Evolutionary conservation across 805 yeast species (phyloP).

Genomic region (Candida ovalis): DNA sequence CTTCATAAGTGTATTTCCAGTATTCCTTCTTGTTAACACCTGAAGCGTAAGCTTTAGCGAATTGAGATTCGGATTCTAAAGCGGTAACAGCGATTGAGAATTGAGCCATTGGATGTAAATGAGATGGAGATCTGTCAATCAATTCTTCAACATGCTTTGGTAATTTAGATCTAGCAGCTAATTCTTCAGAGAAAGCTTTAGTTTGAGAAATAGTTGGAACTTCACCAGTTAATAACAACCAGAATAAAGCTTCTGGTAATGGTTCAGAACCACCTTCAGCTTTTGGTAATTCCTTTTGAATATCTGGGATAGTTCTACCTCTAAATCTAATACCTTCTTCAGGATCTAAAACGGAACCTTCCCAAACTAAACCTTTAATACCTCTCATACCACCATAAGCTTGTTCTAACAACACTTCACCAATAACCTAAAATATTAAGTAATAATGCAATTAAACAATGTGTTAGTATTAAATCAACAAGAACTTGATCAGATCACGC

Average conservation of each 20-base stretch:
- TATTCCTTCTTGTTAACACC: conserved; percentile 81
- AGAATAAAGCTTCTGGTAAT: conserved; percentile 75
- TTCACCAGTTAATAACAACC: conserved; percentile 82
- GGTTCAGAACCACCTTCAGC: conserved; percentile 63
- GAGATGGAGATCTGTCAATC: conserved; percentile 69
- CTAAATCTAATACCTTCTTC: conserved; percentile 85
- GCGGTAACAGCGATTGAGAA: conserved; percentile 80
- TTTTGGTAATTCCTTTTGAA: conserved; percentile 71
- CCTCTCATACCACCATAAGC: conserved; percentile 94
- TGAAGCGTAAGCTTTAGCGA: conserved; percentile 79
- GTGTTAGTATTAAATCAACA: neutral
- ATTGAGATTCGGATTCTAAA: conserved; percentile 76
- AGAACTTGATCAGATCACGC: neutral
- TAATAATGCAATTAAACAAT: neutral
- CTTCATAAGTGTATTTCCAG: conserved; percentile 83
- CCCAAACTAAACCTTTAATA: conserved; percentile 82
- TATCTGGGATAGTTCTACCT: conserved; percentile 78
- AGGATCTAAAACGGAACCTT: conserved; percentile 82
- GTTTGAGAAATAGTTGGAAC: conserved; percentile 72
- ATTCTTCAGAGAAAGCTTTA: conserved; percentile 66
- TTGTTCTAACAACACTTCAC: conserved; percentile 72
- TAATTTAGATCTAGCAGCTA: conserved; percentile 72
- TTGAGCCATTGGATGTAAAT: conserved; percentile 88
- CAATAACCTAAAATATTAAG: conserved; percentile 40
- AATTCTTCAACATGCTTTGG: conserved; percentile 76